Percentiles rank a stretch among this genome's conserved stretches.
phyloP scores from a whole-genome alignment of 1,284 basidiomycete genomes.

The Trichosporon ovoides region DNA sequence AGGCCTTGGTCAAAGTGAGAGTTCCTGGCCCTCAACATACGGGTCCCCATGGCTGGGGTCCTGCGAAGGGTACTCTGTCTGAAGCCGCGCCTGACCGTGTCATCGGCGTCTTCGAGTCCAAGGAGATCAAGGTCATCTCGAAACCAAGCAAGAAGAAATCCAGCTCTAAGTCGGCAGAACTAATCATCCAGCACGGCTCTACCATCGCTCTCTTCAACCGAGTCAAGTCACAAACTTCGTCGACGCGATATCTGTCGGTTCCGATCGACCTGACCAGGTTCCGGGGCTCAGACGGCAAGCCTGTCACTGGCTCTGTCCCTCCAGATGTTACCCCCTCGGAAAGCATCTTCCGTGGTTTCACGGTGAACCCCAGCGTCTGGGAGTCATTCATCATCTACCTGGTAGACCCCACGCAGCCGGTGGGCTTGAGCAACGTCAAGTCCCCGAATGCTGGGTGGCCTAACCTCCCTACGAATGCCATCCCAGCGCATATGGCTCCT shows the following conservation, averaged over 20 bases:
- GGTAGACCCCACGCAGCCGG: conserved; percentile 64
- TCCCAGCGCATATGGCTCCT: conserved; percentile 52
- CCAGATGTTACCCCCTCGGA: conserved; percentile 15
- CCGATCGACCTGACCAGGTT: conserved; percentile 82
- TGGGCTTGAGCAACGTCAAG: conserved; percentile 67
- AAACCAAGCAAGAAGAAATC: conserved; percentile 95
- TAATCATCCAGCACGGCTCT: conserved; percentile 91
- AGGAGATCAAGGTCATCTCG: conserved; percentile 93
- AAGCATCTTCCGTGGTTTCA: conserved; percentile 43
- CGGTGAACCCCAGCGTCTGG: conserved; percentile 51
- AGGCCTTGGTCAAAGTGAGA: conserved; percentile 81
- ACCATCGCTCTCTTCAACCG: conserved; percentile 94
- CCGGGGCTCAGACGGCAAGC: conserved; percentile 81
- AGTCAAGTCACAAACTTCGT: conserved; percentile 85
- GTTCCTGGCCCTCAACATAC: conserved; percentile 59
- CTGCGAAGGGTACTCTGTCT: conserved; percentile 50
- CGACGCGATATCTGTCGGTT: conserved; percentile 91
- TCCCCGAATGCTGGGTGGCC: conserved; percentile 57
- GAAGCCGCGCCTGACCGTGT: conserved; percentile 65
- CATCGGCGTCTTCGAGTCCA: conserved; percentile 78
- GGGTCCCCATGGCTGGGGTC: conserved; percentile 27
- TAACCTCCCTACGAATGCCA: conserved; percentile 80
- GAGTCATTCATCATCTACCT: conserved; percentile 85
- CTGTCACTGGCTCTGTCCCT: conserved; percentile 62
- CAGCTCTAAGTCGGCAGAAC: conserved; percentile 83